phyloP scores from a whole-genome alignment of 805 yeast species.

The Candida koratica region DNA sequence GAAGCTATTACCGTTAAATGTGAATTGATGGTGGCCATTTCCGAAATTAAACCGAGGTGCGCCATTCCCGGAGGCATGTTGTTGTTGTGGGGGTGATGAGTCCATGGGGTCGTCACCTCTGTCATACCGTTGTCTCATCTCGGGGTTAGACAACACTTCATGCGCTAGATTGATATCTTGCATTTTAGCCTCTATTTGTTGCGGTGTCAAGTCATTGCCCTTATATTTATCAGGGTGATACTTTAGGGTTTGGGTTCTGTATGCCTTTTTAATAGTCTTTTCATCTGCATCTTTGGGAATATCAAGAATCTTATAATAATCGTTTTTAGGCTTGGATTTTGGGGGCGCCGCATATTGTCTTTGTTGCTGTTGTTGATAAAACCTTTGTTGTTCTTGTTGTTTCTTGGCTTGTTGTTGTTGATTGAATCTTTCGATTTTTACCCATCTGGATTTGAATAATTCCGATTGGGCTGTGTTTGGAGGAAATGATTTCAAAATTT shows the following conservation, averaged over 20 bases:
- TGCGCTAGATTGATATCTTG: conserved; percentile 91
- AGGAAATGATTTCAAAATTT: conserved; percentile 30
- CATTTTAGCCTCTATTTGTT: conserved; percentile 77
- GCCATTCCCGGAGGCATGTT: conserved; percentile 15
- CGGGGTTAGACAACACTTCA: conserved; percentile 71
- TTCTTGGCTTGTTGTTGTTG: conserved; percentile 32
- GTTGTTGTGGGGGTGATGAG: conserved; percentile 10
- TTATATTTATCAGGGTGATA: conserved; percentile 92
- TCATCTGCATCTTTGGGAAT: conserved; percentile 64
- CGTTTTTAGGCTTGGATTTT: conserved; percentile 40
- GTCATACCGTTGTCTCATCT: conserved; percentile 64
- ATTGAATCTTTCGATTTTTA: conserved; percentile 28
- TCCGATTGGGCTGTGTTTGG: conserved; percentile 37
- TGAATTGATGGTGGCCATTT: conserved; percentile 14
- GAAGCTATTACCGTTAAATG: conserved; percentile 11
- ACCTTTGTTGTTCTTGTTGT: conserved; percentile 36
- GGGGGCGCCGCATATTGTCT: conserved; percentile 28
- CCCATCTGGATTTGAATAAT: conserved; percentile 32
- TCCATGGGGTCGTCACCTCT: conserved; percentile 52
- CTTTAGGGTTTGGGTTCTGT: conserved; percentile 70
- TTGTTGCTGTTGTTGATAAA: conserved; percentile 42
- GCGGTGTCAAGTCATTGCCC: conserved; percentile 57
- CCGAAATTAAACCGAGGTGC: conserved; percentile 10
- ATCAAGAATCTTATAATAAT: conserved; percentile 77
- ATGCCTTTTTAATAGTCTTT: conserved; percentile 72